Base-by-base conservation (phyloP, 805 yeast genomes). In the Suhomyces sp. region DNA sequence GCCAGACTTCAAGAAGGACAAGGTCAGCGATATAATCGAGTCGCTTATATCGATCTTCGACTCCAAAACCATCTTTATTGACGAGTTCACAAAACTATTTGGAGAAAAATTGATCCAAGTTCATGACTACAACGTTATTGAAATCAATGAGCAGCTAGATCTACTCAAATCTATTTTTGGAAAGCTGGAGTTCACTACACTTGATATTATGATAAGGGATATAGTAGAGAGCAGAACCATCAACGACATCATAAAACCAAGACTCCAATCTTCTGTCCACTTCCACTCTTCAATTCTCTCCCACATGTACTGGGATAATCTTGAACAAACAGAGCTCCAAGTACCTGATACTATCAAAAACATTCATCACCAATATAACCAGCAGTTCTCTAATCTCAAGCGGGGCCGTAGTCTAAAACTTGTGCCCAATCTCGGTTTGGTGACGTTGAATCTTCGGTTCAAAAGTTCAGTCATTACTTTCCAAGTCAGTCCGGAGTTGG, bases 161-260 rank as follows among this genome's bases (percentile, higher is more conserved):
- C 69, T 83, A 22, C 70, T 90, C 29, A 87, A 86, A 61, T 55
- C 74, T 19, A 77, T 88, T 50, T 87, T 89, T 61, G 91, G 89
- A 1, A 85, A 81, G 36, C 71, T 80, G 8, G 87, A 85, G 51
- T 79, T 92, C 58, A 81, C 79, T 48, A 81, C 83, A 23, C 74
- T 91, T 49, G 96, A 89, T 61, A 90, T 93, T 7, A 94, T 94
- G 98, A 74, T 91, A 15, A 70, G 79, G 40, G 97, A 90, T 66
- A 76, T 91, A 8, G 63, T 71, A 17, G 82, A 81, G 26, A 86
- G 96, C 59, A 71, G 76, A 50, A 59, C 61, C 3, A 66, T 82
- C 7, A 82, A 84, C 57, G 52, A 54, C 3, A 53, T 61, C 5
- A 69, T 82, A 15, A 12, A 19, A n/a, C 17, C 26, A 5, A 78